Percentiles rank a stretch among this genome's conserved stretches.
phyloP scores from a whole-genome alignment of 2,329 filamentous ascomycete genomes.

The Didymella pinodella region DNA sequence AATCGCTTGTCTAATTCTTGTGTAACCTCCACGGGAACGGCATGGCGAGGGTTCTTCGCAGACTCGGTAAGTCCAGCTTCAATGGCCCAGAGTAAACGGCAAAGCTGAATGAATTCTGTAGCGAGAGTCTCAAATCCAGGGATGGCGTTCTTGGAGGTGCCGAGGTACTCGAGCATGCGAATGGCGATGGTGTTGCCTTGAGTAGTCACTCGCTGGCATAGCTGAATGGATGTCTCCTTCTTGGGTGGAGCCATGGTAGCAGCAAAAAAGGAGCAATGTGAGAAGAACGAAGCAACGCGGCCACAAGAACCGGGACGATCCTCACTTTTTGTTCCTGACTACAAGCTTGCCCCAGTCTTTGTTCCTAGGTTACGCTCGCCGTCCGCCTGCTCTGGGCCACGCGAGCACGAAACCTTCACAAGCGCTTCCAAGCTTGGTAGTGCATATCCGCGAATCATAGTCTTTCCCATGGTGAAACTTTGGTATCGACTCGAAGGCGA shows the following conservation, averaged over 20 bases:
- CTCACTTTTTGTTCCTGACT: slow-evolving; percentile 31
- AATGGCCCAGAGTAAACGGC: slow-evolving; percentile 72
- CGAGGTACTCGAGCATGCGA: slow-evolving; percentile 50
- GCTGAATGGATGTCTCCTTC: slow-evolving; percentile 56
- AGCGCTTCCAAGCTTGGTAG: slow-evolving; percentile 11
- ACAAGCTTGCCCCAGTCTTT: slow-evolving; percentile 21
- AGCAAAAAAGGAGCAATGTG: slow-evolving; percentile 1
- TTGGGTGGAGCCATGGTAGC: slow-evolving; percentile 43
- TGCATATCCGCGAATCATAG: slow-evolving; percentile 16
- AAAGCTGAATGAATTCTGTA: slow-evolving; percentile 72
- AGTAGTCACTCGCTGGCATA: slow-evolving; percentile 66
- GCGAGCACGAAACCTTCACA: slow-evolving; percentile 15
- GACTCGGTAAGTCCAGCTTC: slow-evolving; percentile 66
- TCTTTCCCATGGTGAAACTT: slow-evolving; percentile 13
- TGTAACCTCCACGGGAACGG: slow-evolving; percentile 67
- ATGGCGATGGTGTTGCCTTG: slow-evolving; percentile 63
- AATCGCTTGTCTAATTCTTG: slow-evolving; percentile 72
- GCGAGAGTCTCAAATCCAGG: slow-evolving; percentile 62
- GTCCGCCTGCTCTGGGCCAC: slow-evolving; percentile 32
- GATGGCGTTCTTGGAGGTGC: slow-evolving; percentile 46
- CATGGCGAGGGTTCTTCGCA: slow-evolving; percentile 56
- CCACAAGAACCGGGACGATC: slow-evolving; percentile 21
- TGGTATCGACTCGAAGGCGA: slow-evolving; percentile 21
- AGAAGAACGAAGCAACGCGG: slow-evolving; percentile 8
- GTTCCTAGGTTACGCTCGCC: slow-evolving; percentile 26